A percentile compares a stretch with the other conserved stretches of the same genome.
These are phyloP conservation scores for Coemansia javaensis DNA, from an alignment of 192 early-diverging fungal species.

Conservation along the genomic window DNA sequence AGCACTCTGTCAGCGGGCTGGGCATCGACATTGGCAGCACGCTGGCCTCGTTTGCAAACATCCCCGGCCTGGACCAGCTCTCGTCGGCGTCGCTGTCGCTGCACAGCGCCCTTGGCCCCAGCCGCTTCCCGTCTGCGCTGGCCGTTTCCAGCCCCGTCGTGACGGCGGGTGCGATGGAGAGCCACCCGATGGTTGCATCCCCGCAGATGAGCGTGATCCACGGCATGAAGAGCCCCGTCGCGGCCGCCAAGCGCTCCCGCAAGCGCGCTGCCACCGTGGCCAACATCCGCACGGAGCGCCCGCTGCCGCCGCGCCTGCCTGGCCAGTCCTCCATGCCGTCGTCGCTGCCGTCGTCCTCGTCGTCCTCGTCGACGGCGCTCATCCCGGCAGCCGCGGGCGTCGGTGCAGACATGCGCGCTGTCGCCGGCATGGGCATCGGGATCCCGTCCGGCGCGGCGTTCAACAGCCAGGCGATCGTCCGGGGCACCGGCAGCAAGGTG, in stretches of 20 bases:
- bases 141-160: constrained; percentile 5
- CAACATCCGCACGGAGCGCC: constrained; percentile 16
- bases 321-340: too few relatives aligned
- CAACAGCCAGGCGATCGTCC: constrained; percentile 50
- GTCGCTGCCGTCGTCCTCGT: too few relatives aligned
- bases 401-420: too few relatives aligned
- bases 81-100: constrained; percentile 14
- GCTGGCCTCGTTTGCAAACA: constrained; percentile 26
- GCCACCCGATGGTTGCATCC: constrained; percentile 3
- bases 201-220: not conserved
- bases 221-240: constrained; percentile 20
- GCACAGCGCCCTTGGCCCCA: constrained; percentile 7
- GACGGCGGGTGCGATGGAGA: not conserved
- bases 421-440: too few relatives aligned
- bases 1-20: constrained; percentile 7
- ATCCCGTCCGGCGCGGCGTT: constrained; percentile 22
- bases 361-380: constrained; percentile 8
- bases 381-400: not conserved
- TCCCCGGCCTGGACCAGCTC: constrained; percentile 33
- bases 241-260: constrained; percentile 21
- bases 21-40: constrained; percentile 32
- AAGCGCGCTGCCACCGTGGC: constrained; percentile 46
- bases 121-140: constrained; percentile 12
- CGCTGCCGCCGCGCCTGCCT: constrained; percentile 3
- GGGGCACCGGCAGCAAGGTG: constrained; percentile 47